Evolutionary conservation across 2,329 filamentous ascomycete genomes (phyloP), one percentile per base, ranked within the genome.

Genomic region (Diaporthe sp.): DNA sequence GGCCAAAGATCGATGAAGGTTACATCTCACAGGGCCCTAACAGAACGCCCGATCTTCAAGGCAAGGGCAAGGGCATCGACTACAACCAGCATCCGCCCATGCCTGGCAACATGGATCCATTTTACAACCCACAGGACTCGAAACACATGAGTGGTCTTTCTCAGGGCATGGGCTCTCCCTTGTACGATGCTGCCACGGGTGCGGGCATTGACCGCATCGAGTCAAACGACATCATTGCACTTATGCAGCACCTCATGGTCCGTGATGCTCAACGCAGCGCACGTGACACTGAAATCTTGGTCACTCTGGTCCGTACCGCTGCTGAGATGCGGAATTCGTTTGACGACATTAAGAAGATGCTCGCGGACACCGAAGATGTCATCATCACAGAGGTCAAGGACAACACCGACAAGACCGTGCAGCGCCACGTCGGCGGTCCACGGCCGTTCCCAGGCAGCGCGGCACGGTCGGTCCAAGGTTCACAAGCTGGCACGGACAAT

Each of bases 181-280:
- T 98, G 28, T 98, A 98, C 81, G 97, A 99, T 82, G 92, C 94
- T 75, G 91, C 96, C 4, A 98, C 94, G 1, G 96, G 96, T 71
- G 92, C 92, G 77, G 96, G 95, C 46, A 94, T 98, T 71, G 96
- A 98, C 79, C 90, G 93, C 65, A 98, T 99, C 70, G 94, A 98
- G 82, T 98, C 95, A 61, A 97, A 97, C 85, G 97, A 99, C 81
- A 97, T 99, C 80, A 94, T 99, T 78, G 95, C 96, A 34, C 87
- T 99, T 76, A 99, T 99, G 97, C 96, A 99, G 82, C 97, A 99
- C 84, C 92, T 99, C 77, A 98, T 97, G 82, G 97, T 98, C 77
- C 94, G 97, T 49, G 97, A 99, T 85, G 97, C 96, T 55, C 96
- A 98, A 85, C 93, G 97, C 76, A 98, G 97, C 84, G 97, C 97